Base-by-base conservation (phyloP, 1,284 basidiomycete genomes). In the Amylostereum chailletii region DNA sequence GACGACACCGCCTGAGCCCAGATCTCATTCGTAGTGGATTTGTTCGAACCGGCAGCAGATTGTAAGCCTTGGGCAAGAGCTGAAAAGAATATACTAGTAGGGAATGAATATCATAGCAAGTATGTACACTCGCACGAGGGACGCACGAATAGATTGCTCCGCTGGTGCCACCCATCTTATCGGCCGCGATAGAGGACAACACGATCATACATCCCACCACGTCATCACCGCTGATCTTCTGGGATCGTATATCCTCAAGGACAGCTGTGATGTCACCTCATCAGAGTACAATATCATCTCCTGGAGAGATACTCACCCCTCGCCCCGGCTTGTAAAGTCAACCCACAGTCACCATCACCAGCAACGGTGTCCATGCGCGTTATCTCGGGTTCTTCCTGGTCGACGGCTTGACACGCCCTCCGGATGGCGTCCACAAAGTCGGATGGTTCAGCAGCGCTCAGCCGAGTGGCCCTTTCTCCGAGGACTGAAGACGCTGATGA, bases 141-240 rank as follows among this genome's bases (percentile, higher is more conserved):
- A 70, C 82, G 55, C 57, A 90, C 86, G 90, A 91, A 64, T 94
- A 96, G 31, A 96, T 68, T 1, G 92, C 94, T 4, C 93, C 94
- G 53, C 84, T 89, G 4, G 93, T 96, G 19, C 94, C 94, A 33
- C 90, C 94, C 93, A 96, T 96, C 47, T 78, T 74, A 57, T 88
- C 83, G 66, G 94, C 90, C 3, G 84, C 83, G 29, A 86, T 79
- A 54, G 81, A 76, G 2, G 90, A 80, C 50, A 94, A 80, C 3
- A 73, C 70, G 37, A 90, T 78, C 50, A 91, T 70, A 43, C 77
- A 73, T 41, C 71, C 70, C 36, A 86, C 74, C 40, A 90, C 72
- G 59, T 92, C 80, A 26, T 71, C 61, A 8, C 81, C 81, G 26
- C 67, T 67, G 48, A 92, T 75, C 29, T 65, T 71, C 2, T 74